A percentile compares a stretch with the other conserved stretches of the same genome.
Evolutionary conservation across 2,329 filamentous ascomycete species (phyloP).

Genomic region (Diaporthe ampelina): DNA sequence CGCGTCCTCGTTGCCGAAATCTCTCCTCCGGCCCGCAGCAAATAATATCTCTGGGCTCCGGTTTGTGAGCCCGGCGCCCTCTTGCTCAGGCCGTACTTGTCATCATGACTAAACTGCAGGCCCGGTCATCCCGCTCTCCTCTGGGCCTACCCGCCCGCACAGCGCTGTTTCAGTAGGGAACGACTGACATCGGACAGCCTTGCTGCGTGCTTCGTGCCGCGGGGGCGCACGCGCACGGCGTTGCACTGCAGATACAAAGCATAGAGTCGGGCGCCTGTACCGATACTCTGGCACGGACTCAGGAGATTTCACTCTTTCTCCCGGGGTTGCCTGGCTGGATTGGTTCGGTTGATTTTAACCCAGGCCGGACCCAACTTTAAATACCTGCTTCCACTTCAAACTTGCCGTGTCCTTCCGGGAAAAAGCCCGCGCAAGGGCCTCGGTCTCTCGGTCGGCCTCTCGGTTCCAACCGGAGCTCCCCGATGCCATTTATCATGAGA

Average conservation of each 20-base stretch:
- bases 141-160: background rate
- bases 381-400: slow-evolving; percentile 21
- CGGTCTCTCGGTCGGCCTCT: slow-evolving; percentile 20
- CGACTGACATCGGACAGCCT: slow-evolving; percentile 29
- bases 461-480: slow-evolving; percentile 17
- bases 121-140: slow-evolving; percentile 17
- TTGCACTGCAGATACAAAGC: slow-evolving; percentile 40
- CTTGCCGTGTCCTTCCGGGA: slow-evolving; percentile 13
- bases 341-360: slow-evolving; percentile 16
- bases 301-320: slow-evolving; percentile 22
- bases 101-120: slow-evolving; percentile 27
- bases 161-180: slow-evolving; percentile 24
- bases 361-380: slow-evolving; percentile 23
- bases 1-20: slow-evolving; percentile 19
- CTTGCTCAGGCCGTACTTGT: slow-evolving; percentile 1
- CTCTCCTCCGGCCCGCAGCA: slow-evolving; percentile 30
- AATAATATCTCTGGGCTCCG: slow-evolving; percentile 35
- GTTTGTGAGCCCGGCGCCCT: slow-evolving; percentile 29
- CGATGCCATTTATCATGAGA: background rate
- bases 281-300: slow-evolving; percentile 34
- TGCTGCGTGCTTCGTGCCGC: slow-evolving; percentile 28
- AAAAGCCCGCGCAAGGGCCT: slow-evolving; percentile 22
- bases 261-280: slow-evolving; percentile 27
- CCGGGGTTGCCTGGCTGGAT: slow-evolving; percentile 23
- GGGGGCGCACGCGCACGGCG: slow-evolving; percentile 30